Evolutionary conservation across 306 rosid genomes (phyloP), one percentile per base, ranked within the genome.

Genomic region (Quercus wislizeni): DNA sequence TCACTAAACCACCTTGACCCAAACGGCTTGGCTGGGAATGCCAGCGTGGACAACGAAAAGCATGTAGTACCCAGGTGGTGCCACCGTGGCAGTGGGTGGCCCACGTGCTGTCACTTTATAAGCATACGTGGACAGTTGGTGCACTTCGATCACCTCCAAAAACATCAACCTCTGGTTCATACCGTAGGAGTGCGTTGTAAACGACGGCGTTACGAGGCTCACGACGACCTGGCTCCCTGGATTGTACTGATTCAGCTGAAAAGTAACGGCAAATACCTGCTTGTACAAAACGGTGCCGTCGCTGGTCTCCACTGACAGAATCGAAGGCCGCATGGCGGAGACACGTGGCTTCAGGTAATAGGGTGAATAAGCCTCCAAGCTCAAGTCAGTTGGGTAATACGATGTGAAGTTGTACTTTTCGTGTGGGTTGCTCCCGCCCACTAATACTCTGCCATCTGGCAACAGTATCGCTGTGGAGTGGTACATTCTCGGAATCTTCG

Each of bases 341-440:
- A 33, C 52, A 20, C 73, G 49, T 1, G 86, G 78, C 17, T 67
- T 84, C 84, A 93, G 10, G 77, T 91, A 93, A 38, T 77, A 78
- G 21, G 98, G 97, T 28, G 78, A 79, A 61, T 76, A 93, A 0
- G 85, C 90, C 71, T 91, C 93, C 78, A 93, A 67, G 71, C 98
- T 93, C 52, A 93, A 73, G 1, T 91, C 91, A 0, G 98, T 93
- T 13, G 86, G 98, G 70, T 70, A 86, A 28, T 79, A 85, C 18
- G 83, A 83, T 18, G 62, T 83, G 83, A 91, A 93, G 75, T 91
- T 84, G 67, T 93, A 90, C 46, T 25, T 19, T 11, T 74, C 30
- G 49, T 93, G 95, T 0, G 98, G 95, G 74, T 93, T 93, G 52
- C 98, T 91, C 25, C 98, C 98, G 1, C 98, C 93, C 74, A 91